These are phyloP conservation scores for Stachybotrys chartarum DNA, from an alignment of 2,329 filamentous ascomycete genomes.

Conservation along the genomic window DNA sequence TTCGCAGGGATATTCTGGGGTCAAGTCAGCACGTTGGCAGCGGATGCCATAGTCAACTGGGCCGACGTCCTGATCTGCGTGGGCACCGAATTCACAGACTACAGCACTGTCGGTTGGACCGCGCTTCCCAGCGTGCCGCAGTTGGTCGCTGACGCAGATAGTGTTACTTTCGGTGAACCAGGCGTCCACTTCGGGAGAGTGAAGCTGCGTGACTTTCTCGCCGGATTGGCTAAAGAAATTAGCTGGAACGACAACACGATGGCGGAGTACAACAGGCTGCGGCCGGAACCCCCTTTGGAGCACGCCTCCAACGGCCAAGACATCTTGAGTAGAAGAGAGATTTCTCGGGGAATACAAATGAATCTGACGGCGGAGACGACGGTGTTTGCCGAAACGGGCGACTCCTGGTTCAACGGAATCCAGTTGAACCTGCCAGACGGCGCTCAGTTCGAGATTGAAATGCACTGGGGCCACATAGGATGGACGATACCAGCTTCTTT, in stretches of 20 bases:
- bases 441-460: slow-evolving; percentile 7
- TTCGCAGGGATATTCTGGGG: slow-evolving; percentile 7
- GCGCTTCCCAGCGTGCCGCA: slow-evolving; percentile 3
- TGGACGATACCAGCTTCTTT: slow-evolving; percentile 7
- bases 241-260: slow-evolving; percentile 3
- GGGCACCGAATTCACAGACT: slow-evolving; percentile 5
- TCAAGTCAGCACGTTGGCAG: slow-evolving; percentile 3
- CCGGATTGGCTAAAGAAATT: neutral
- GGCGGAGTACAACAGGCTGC: slow-evolving; percentile 2
- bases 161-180: slow-evolving; percentile 1
- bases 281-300: neutral
- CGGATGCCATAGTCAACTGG: slow-evolving; percentile 3
- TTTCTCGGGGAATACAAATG: slow-evolving; percentile 2
- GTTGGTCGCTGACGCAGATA: slow-evolving; percentile 1
- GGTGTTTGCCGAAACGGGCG: slow-evolving; percentile 6
- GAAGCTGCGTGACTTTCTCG: slow-evolving; percentile 3
- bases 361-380: slow-evolving; percentile 3
- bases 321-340: slow-evolving; percentile 4
- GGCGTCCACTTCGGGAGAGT: slow-evolving; percentile 2
- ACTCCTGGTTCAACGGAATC: slow-evolving; percentile 7
- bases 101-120: slow-evolving; percentile 8
- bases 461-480: slow-evolving; percentile 8
- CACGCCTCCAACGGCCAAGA: slow-evolving; percentile 1
- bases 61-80: slow-evolving; percentile 2
- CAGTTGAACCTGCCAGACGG: slow-evolving; percentile 4